Evolutionary conservation across 1,139 yeast species (phyloP), one percentile per base, ranked within the genome.

Genomic region (Lodderomyces oxycetoniae): DNA sequence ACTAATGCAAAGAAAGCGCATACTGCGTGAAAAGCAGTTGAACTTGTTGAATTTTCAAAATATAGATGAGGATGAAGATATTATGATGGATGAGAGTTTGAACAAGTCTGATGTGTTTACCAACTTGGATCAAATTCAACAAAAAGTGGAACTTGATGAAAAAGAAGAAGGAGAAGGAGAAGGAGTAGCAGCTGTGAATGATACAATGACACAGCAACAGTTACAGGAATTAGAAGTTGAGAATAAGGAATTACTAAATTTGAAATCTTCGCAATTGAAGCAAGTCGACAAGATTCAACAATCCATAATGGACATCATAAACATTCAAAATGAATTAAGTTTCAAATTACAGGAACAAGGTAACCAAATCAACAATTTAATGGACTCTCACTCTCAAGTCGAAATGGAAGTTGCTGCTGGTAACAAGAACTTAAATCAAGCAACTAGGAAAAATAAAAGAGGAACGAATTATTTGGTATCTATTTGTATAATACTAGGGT

Each of bases 281-380:
- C 77, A 78, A 44, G 84, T 79, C 8, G 78, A 76, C 43, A 65
- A 71, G 41, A 75, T 91, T n/a, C 93, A 88, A 52, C 71, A 69
- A 40, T 77, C 95, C 2, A 79, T 89, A 63, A 60, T 79, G 35
- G 96, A 88, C 51, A 83, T 91, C 33, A 74, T 91, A 2, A 77
- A 79, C 36, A 59, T 91, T 43, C 95, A 88, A 50, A 70, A 81
- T 21, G 94, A 87, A 49, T 66, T 91, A 40, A 72, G 88, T 3
- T 66, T 80, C 33, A 95, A 89, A 50, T 63, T 91, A 34, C 78
- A 79, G 23, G 59, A 77, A 0, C 98, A 91, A 56, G 77, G 85
- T 3, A 83, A 80, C 34, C 81, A 77, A 53, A 85, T 91, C 25
- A 70, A 74, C 37, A 65, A 69, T 27, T 64, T 91, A 41, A 59